These are phyloP conservation scores for Panellus pusillus DNA, from an alignment of 768 basidiomycete genomes.

Conservation along the genomic window DNA sequence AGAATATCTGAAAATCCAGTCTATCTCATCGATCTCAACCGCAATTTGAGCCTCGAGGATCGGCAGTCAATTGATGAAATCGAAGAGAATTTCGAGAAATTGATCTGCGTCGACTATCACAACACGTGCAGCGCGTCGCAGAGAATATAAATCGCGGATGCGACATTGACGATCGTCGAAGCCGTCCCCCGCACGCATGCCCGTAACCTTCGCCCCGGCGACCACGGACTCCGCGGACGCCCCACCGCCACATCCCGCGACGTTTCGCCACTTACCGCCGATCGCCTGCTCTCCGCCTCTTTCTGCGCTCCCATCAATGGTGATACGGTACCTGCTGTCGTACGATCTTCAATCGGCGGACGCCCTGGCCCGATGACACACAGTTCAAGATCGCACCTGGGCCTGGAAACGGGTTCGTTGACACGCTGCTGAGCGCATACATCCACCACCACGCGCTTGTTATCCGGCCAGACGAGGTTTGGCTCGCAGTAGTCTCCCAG, in stretches of 20 bases:
- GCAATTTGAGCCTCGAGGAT: too few relatives aligned
- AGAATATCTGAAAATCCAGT: too few relatives aligned
- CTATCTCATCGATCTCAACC: too few relatives aligned
- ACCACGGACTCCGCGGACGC: slow-evolving; percentile 3
- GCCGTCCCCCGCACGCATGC: slow-evolving; percentile 5
- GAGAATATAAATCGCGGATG: slow-evolving; percentile 5
- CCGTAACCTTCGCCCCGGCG: slow-evolving; percentile 12
- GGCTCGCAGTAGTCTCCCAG: slow-evolving; percentile 15
- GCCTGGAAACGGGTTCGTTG: slow-evolving; percentile 12
- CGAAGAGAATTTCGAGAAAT: not conserved
- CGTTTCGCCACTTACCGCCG: slow-evolving; percentile 11
- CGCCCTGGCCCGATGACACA: slow-evolving; percentile 8
- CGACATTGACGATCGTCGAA: not conserved
- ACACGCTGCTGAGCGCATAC: slow-evolving; percentile 15
- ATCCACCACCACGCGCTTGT: slow-evolving; percentile 14
- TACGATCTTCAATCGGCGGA: slow-evolving; percentile 12
- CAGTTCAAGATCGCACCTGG: slow-evolving; percentile 9
- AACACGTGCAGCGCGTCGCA: slow-evolving; percentile 14
- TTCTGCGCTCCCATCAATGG: not conserved
- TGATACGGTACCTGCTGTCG: not conserved
- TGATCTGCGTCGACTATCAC: slow-evolving; percentile 15
- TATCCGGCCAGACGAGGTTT: slow-evolving; percentile 14
- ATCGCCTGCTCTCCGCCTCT: slow-evolving; percentile 7
- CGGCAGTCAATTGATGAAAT: too few relatives aligned
- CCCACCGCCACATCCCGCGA: slow-evolving; percentile 9